Evolutionary conservation across 768 basidiomycete genomes (phyloP).

Genomic region (Boletus rex-veris): DNA sequence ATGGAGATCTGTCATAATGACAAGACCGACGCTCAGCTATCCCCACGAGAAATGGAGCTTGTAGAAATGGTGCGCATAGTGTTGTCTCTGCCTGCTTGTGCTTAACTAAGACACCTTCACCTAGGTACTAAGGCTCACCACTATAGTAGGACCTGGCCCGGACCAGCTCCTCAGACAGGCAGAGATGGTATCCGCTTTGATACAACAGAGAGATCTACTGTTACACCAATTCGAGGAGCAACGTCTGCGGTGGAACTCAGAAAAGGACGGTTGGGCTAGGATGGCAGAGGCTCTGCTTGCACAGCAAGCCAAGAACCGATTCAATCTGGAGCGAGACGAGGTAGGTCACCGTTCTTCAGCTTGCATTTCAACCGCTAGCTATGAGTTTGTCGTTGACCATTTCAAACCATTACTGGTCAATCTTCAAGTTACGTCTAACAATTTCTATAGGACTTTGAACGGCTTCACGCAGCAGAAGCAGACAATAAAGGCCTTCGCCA

Average conservation of each 20-base stretch:
- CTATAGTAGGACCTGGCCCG: conserved; percentile 40
- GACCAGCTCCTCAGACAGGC: conserved; percentile 56
- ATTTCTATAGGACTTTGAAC: conserved; percentile 50
- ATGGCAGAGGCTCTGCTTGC: conserved; percentile 63
- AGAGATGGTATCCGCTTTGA: conserved; percentile 53
- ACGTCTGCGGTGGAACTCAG: conserved; percentile 56
- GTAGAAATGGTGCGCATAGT: conserved; percentile 50
- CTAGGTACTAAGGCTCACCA: conserved; percentile 50
- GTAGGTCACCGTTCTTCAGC: conserved; percentile 30
- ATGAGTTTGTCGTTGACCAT: background rate
- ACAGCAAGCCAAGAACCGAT: conserved; percentile 42
- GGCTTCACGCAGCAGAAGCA: conserved; percentile 48
- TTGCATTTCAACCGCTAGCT: background rate
- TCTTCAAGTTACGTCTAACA: conserved; percentile 13
- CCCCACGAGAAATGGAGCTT: conserved; percentile 48
- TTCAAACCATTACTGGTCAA: background rate
- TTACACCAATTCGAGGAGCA: conserved; percentile 53
- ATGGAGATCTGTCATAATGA: conserved; percentile 40
- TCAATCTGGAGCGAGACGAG: conserved; percentile 39
- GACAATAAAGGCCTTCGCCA: conserved; percentile 62
- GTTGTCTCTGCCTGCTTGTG: conserved; percentile 7
- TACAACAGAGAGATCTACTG: conserved; percentile 56
- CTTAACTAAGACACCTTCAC: conserved; percentile 2
- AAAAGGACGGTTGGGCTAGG: conserved; percentile 62
- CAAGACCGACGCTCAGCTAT: conserved; percentile 22